Base-by-base conservation (phyloP, 2,329 filamentous ascomycete genomes). In the Juglanconis oblonga region DNA sequence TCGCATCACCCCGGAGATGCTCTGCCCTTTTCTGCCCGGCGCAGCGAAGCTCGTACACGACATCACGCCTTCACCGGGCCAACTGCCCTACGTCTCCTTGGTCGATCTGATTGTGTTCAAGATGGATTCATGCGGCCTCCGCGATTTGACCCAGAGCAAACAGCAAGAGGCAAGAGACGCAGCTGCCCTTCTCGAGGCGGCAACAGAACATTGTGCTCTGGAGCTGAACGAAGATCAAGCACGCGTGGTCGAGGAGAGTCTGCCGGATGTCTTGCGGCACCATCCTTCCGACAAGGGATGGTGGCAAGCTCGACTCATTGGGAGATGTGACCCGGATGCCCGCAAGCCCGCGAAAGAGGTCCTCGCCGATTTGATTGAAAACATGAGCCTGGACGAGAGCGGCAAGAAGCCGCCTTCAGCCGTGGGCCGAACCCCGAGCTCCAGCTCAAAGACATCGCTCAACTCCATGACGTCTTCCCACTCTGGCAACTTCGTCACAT, bases 1-100 rank as follows among this genome's bases (percentile, higher is more conserved):
- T 17, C 61, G 58, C 61, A 63, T 63, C 58, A 58, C 58, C 3
- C 61, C 61, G 11, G 58, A 63, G 58, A 63, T 63, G 61, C 58
- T 63, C 36, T 61, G 58, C 53, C 61, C 61, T 6, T 63, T 57
- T 4, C 61, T 63, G 36, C 61, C 61, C 29, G 50, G 54, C 50
- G 58, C 61, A 8, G 61, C 58, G 9, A 61, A 54, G 45, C 61
- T 49, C 1, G 58, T 56, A 9, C 58, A 54, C 32, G 58, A 61
- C n/a, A 57, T 63, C 54, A 48, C 52, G 11, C 33, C 61, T 1
- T 31, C 50, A 8, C 49, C 57, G 3, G 53, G 44, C 11, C 33
- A 57, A 33, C 54, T 63, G 45, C 61, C 61, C 10, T 63, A 63
- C 51, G 50, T 63, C 51, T 57, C 53, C 29, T 50, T 63, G 9